Conservation (phyloP, 768 basidiomycete species). For the Tricholoma sp. region DNA sequence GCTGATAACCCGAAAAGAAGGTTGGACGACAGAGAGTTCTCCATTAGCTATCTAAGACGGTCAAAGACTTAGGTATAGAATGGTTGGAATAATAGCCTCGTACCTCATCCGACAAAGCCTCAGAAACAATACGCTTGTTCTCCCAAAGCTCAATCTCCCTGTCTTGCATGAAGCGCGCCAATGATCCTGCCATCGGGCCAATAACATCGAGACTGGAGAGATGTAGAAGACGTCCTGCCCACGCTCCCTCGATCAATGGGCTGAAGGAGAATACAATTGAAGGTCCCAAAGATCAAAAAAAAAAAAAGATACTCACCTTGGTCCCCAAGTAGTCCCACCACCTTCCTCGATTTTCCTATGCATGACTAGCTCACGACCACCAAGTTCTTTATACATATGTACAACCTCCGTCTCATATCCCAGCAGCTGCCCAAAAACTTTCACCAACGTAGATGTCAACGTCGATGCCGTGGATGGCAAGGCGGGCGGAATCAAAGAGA, state of each 20-base stretch:
- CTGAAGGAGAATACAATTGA: background rate
- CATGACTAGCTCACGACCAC: conserved; percentile 63
- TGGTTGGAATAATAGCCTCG: background rate
- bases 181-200: conserved; percentile 57
- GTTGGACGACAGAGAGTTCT: conserved; percentile 46
- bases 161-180: conserved; percentile 56
- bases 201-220: conserved; percentile 61
- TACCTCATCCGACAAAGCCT: conserved; percentile 43
- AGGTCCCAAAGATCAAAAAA: background rate
- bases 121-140: conserved; percentile 50
- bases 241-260: conserved; percentile 49
- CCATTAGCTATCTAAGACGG: conserved; percentile 24
- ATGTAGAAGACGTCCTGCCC: conserved; percentile 52
- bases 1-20: conserved; percentile 55
- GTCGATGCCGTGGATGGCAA: conserved; percentile 56
- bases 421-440: conserved; percentile 47
- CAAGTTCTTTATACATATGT: conserved; percentile 66
- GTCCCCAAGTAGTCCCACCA: conserved; percentile 55
- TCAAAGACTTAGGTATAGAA: background rate
- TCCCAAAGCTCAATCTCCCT: conserved; percentile 65
- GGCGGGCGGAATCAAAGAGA: conserved; percentile 55
- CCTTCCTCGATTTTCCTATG: conserved; percentile 50
- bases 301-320: conserved; percentile 38
- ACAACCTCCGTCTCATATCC: conserved; percentile 57
- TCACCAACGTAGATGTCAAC: conserved; percentile 53